Base-by-base conservation (phyloP, 352 stramenopile species). In the Phytophthora tubulina region DNA sequence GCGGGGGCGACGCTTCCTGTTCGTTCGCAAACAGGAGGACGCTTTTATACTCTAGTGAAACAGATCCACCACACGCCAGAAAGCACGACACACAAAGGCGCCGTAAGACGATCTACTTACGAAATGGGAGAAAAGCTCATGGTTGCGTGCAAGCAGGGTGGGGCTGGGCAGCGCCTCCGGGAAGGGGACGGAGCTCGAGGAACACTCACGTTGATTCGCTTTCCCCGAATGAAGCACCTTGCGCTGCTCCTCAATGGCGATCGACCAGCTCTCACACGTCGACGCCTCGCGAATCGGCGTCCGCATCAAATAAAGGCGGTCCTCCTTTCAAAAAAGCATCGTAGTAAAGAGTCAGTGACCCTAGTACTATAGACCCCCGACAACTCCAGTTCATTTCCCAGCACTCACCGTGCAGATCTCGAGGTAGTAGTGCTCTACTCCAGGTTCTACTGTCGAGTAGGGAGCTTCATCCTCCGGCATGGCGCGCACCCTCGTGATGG, bases 181-280 rank as follows among this genome's bases (percentile, higher is more conserved):
- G 41, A 80, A 78, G 17, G 73, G 38, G 30, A 59, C 48, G 54
- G 63, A 70, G 50, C 36, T 66, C 17, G 72, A 73, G 30, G 45
- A 36, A 35, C 59, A 86, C 79, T 88, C 82, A 85, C 74, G 79
- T 79, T 90, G 81, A 55, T 86, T 79, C 9, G 63, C 63, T 49
- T 82, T 79, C 59, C 89, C 80, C 9, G 76, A 79, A 7, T 76
- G 78, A 33, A 92, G 53, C 33, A 86, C 82, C 61, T 95, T 93
- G 72, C 88, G 86, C 72, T 95, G 88, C 68, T 94, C 84, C 58
- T 94, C 86, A 62, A 95, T 91, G 33, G 84, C 85, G 53, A 93
- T 92, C 8, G 87, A 93, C 88, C 88, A 95, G 78, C 84, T 93
- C 67, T 94, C 86, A 52, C 86, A 93, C 53, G 88, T 92, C 53